Base-by-base conservation (phyloP, 805 yeast genomes). In the Lipomyces spencermartinsiae region DNA sequence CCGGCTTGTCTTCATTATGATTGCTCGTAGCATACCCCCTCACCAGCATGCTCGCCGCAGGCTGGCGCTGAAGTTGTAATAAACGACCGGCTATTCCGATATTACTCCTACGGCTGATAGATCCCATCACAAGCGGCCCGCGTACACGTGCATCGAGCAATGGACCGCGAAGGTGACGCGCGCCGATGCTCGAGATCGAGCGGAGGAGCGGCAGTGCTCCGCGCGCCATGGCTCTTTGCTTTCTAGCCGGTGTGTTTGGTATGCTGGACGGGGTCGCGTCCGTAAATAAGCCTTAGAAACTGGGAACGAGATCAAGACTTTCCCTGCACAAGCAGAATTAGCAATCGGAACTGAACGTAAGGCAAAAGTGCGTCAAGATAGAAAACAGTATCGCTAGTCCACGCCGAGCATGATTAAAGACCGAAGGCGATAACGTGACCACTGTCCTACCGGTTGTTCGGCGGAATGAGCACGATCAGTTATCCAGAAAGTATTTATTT, bases 201-300 rank as follows among this genome's bases (percentile, higher is more conserved):
- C 66, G 66, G 56, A 63, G 58, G 62, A 63, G 59, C 59, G 54
- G 35, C 5, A 51, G 55, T n/a, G 66, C 66, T 63, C 66, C 61
- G 49, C 66, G 65, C 61, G 58, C 43, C 61, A 62, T 62, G 53
- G n/a, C 33, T 8, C 43, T 12, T 37, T 37, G 6, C 43, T 43
- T 43, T n/a, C 49, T 16, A 16, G 4, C 22, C 22, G 49, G 49
- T n/a, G 16, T 43, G n/a, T 43, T 9, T n/a, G 22, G n/a, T 43
- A 43, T 43, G 49, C 49, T 43, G n/a, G 49, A 43, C 49, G 8
- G 22, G 22, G 22, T 43, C 49, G 49, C 43, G 49, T 43, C 22
- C 49, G 25, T 12, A 43, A 43, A 3, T n/a, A 43, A 16, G n/a
- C n/a, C n/a, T n/a, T 43, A 8, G n/a, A 9, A 43, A 16, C 49